These are phyloP conservation scores for Lathyrus tuberosus DNA, from an alignment of 306 rosid species.

Conservation along the genomic window DNA sequence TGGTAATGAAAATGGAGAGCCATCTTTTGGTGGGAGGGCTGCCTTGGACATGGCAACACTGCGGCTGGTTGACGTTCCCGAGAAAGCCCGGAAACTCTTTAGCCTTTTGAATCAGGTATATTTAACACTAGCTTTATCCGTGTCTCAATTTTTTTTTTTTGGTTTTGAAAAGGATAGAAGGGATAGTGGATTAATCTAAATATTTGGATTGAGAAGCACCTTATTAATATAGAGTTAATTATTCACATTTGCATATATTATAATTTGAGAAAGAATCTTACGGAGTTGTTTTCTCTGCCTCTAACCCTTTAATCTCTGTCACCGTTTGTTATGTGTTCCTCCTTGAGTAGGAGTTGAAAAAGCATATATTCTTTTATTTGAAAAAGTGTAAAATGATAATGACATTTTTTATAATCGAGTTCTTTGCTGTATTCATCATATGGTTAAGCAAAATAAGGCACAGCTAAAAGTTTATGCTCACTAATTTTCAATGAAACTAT, in stretches of 20 bases:
- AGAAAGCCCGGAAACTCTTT: slow-evolving; percentile 89
- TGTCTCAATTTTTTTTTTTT: background rate
- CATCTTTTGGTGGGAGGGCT: slow-evolving; percentile 84
- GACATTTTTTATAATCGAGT: slow-evolving; percentile 16
- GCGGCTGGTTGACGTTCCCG: slow-evolving; percentile 83
- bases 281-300: slow-evolving; percentile 22
- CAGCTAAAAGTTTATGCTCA: background rate
- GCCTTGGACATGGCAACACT: slow-evolving; percentile 89
- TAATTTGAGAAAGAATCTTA: slow-evolving; percentile 24
- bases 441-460: slow-evolving; percentile 8
- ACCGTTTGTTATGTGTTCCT: slow-evolving; percentile 10
- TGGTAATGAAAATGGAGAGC: slow-evolving; percentile 55
- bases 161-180: slow-evolving; percentile 29
- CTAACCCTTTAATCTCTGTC: background rate
- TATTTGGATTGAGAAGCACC: slow-evolving; percentile 2
- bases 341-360: slow-evolving; percentile 15
- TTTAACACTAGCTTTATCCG: slow-evolving; percentile 20
- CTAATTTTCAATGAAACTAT: slow-evolving; percentile 19
- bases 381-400: background rate
- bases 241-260: slow-evolving; percentile 15
- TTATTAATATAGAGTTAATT: slow-evolving; percentile 23
- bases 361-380: slow-evolving; percentile 9
- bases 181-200: slow-evolving; percentile 28
- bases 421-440: slow-evolving; percentile 17
- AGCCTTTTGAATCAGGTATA: slow-evolving; percentile 88